Base-by-base conservation (phyloP, 2,329 filamentous ascomycete genomes). In the Penicillium aurantiogriseum region DNA sequence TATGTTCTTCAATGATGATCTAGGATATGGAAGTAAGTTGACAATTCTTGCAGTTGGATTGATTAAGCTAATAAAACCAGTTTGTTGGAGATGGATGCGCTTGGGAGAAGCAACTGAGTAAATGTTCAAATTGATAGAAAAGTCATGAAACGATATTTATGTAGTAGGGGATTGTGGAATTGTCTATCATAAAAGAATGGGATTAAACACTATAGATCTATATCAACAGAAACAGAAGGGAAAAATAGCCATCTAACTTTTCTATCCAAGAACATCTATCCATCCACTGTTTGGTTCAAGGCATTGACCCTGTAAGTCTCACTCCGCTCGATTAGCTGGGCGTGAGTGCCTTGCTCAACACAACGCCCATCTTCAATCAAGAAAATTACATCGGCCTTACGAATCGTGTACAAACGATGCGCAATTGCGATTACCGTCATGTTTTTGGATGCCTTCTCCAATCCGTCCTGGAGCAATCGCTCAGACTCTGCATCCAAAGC, bases 341-440 rank as follows among this genome's bases (percentile, higher is more conserved):
- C 76, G 67, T 88, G 85, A 21, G 80, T 81, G n/a, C 88, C 86
- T 50, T 77, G 73, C 67, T 88, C 85, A 2, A 85, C 78, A 47
- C 88, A 81, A 31, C 69, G 81, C 1, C 89, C 87, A 56, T 85
- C 81, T 33, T 89, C 88, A 42, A 93, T 83, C 4, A 92, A 86
- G 65, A 89, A 91, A 48, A 92, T 92, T 19, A 88, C 79, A 69
- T 93, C 87, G 2, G 89, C 89, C 64, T 91, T 87, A 69, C 89
- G 88, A 29, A 76, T 75, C 5, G 74, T 76, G 43, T 73, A 69
- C 52, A 76, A 60, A n/a, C 74, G 69, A 63, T 77, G 74, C 1
- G 74, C 71, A 51, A 76, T 76, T 2, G 73, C 73, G 44, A 77
- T 65, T 13, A 74, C 67, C 1, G 73, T 77, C n/a, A 68, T 72